Evolutionary conservation across 164 flowering plant genomes (phyloP).

Genomic region (Umbellularia californica): DNA sequence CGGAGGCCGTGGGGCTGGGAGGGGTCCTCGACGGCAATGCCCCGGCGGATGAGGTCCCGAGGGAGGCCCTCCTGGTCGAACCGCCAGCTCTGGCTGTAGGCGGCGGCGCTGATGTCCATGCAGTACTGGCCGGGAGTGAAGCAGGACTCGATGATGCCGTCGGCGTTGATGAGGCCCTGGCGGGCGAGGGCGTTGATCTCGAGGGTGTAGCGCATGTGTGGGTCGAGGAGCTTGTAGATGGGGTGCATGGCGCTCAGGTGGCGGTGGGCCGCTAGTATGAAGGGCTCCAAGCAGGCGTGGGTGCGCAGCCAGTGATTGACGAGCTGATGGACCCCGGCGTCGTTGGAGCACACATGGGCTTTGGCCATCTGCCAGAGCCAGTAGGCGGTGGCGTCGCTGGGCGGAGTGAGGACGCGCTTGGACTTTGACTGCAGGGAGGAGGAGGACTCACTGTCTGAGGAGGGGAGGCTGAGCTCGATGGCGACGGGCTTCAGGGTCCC

Average conservation of each 20-base stretch:
- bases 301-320: constrained; percentile 91
- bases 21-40: constrained; percentile 74
- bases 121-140: constrained; percentile 79
- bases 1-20: constrained; percentile 73
- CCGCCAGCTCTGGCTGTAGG: constrained; percentile 68
- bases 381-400: constrained; percentile 56
- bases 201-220: constrained; percentile 93
- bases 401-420: constrained; percentile 71
- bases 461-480: constrained; percentile 86
- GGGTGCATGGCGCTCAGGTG: constrained; percentile 95
- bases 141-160: constrained; percentile 85
- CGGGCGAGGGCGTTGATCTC: constrained; percentile 88
- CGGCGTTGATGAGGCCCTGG: constrained; percentile 65
- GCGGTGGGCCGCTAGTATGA: constrained; percentile 85
- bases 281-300: constrained; percentile 84
- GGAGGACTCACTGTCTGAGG: constrained; percentile 17
- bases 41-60: constrained; percentile 80
- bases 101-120: constrained; percentile 88
- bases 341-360: constrained; percentile 88
- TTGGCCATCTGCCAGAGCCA: constrained; percentile 95
- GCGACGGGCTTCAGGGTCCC: constrained; percentile 90
- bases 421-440: constrained; percentile 6
- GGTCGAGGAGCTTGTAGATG: constrained; percentile 83
- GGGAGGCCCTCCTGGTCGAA: constrained; percentile 85
- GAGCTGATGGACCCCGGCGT: constrained; percentile 91